Evolutionary conservation across 75 land plant genomes (phyloP).

Genomic region (Selaginella tamariscina): DNA sequence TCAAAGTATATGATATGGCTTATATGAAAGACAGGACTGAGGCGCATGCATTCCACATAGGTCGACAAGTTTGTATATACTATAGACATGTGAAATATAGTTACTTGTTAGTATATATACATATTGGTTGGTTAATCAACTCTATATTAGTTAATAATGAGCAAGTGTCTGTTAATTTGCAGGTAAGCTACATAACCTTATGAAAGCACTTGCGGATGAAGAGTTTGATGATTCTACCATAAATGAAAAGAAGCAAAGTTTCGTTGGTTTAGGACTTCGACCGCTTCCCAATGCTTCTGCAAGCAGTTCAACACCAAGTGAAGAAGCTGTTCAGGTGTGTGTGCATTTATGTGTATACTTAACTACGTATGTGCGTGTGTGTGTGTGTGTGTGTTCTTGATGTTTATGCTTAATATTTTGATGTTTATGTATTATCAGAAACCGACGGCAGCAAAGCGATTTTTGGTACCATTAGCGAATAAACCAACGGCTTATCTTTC

Average conservation of each 20-base stretch:
- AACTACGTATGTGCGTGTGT: no score
- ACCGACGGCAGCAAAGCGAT: slow-evolving; percentile 51
- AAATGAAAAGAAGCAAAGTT: not conserved
- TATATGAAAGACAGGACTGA: not conserved
- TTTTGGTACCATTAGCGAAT: slow-evolving; percentile 46
- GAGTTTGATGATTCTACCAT: slow-evolving; percentile 31
- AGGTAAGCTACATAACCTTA: slow-evolving; percentile 98
- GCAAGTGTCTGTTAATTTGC: not conserved
- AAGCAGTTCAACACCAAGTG: no score
- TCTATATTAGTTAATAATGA: slow-evolving; percentile 10
- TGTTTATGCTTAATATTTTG: no score
- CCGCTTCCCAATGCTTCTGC: no score
- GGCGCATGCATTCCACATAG: not conserved
- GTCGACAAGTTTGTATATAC: not conserved
- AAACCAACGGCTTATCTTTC: slow-evolving; percentile 83
- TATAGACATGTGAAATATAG: not conserved
- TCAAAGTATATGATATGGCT: not conserved
- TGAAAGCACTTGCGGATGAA: slow-evolving; percentile 87
- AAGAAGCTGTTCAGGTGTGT: no score
- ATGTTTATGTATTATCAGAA: no score
- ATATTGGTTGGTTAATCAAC: no score
- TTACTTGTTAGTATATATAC: not conserved
- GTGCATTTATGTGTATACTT: no score
- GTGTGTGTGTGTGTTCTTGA: no score
- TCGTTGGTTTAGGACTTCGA: no score